phyloP scores from a whole-genome alignment of 1,284 basidiomycete species.

The Ganoderma boninense region DNA sequence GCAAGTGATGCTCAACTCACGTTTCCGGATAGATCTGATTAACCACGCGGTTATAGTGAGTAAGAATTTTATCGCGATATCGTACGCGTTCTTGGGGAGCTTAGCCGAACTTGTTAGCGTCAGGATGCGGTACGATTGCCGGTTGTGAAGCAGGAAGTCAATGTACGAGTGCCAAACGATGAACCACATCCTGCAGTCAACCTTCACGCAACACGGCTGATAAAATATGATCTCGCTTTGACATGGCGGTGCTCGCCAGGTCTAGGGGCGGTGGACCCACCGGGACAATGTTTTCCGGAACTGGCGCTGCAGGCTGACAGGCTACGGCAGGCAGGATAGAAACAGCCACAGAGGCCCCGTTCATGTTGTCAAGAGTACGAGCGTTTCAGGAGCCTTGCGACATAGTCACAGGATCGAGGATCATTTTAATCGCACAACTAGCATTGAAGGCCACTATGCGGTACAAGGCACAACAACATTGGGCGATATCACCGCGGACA shows the following conservation, averaged over 20 bases:
- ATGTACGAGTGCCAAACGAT: neutral
- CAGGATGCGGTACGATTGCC: neutral
- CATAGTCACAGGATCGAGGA: neutral
- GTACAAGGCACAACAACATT: constrained; percentile 7
- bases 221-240: neutral
- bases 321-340: neutral
- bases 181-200: neutral
- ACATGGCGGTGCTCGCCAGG: neutral
- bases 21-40: neutral
- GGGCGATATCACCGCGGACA: constrained; percentile 2
- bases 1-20: too few relatives aligned
- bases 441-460: constrained; percentile 3
- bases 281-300: neutral
- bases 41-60: neutral
- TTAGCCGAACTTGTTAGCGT: neutral
- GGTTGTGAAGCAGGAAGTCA: neutral
- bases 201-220: neutral
- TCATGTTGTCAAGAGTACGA: neutral
- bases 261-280: neutral
- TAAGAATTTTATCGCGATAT: neutral
- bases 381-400: neutral
- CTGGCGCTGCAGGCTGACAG: neutral
- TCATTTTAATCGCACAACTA: neutral
- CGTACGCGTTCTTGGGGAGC: neutral
- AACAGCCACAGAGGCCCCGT: neutral